A percentile compares a stretch with the other conserved stretches of the same genome.
phyloP scores from a whole-genome alignment of 345 rosid species.

The Sapria himalayana region DNA sequence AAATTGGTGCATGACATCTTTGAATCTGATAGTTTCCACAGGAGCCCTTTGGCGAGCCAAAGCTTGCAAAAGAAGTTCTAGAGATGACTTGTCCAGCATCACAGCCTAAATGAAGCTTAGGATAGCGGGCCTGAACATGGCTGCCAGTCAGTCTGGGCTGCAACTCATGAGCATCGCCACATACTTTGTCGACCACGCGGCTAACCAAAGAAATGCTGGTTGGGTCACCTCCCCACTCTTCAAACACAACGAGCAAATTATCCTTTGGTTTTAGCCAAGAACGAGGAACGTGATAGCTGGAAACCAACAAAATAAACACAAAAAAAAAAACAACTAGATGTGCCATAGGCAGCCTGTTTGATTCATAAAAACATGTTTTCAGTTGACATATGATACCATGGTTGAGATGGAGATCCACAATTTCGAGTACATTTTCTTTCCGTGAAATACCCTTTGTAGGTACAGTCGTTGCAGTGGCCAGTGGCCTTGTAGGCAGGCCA shows the following conservation, averaged over 20 bases:
- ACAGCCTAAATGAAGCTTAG: constrained; percentile 70
- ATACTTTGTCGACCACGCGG: constrained; percentile 63
- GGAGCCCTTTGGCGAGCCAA: constrained; percentile 74
- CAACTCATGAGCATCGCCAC: constrained; percentile 88
- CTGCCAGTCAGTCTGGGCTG: constrained; percentile 78
- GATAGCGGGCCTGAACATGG: constrained; percentile 59
- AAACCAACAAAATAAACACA: no score
- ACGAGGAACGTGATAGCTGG: constrained; percentile 81
- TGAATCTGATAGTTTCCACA: constrained; percentile 79
- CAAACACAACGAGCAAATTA: constrained; percentile 81
- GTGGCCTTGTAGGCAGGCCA: constrained; percentile 89
- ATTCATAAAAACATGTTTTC: no score
- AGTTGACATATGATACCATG: no score
- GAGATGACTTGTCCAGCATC: constrained; percentile 71
- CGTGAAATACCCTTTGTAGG: constrained; percentile 43
- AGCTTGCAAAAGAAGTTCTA: constrained; percentile 78
- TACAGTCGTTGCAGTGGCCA: constrained; percentile 46
- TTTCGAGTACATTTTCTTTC: constrained; percentile 67
- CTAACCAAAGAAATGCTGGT: constrained; percentile 68
- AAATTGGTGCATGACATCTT: constrained; percentile 81
- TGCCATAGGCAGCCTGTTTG: no score
- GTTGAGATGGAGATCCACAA: constrained; percentile 92
- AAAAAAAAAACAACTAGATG: no score
- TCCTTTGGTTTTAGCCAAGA: constrained; percentile 84
- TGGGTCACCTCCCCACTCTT: constrained; percentile 97